A percentile compares a stretch with the other conserved stretches of the same genome.
Conservation (phyloP, 2,329 filamentous ascomycete genomes). For the Diaporthe citri region DNA sequence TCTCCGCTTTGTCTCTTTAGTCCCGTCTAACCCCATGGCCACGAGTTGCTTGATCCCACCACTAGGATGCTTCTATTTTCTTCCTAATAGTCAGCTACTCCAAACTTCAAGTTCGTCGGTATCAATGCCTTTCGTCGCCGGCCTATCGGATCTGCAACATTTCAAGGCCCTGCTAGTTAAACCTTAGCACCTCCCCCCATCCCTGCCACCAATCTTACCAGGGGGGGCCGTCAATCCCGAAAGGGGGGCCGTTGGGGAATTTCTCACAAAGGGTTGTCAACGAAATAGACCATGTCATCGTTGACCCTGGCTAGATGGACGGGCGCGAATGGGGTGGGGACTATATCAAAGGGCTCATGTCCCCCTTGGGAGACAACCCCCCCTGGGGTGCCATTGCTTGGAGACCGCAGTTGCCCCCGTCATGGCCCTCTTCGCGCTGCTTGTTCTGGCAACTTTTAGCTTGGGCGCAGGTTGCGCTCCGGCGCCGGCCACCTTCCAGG, state of each 20-base stretch:
- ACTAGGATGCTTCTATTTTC: background rate
- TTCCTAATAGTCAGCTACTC: background rate
- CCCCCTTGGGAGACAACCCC: background rate
- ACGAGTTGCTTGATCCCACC: conserved; percentile 4
- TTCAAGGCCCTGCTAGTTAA: background rate
- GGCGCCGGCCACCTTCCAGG: background rate
- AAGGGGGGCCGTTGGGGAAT: background rate
- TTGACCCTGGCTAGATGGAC: background rate
- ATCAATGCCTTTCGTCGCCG: too few relatives aligned
- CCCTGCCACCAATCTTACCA: background rate
- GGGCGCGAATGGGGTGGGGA: background rate
- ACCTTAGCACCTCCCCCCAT: conserved; percentile 10
- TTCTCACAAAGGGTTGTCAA: background rate
- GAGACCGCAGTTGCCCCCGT: background rate
- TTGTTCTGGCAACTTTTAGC: background rate
- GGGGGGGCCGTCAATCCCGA: background rate
- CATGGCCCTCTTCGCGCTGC: background rate
- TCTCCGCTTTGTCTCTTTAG: background rate
- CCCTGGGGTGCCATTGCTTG: too few relatives aligned
- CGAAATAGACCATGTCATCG: background rate
- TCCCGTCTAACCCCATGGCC: background rate
- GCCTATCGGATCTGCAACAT: background rate
- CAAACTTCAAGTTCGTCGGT: background rate
- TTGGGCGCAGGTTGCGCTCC: background rate
- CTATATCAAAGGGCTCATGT: background rate